Conservation (phyloP, 176 grass and related monocot species). For the Oropetium thomaeum region DNA sequence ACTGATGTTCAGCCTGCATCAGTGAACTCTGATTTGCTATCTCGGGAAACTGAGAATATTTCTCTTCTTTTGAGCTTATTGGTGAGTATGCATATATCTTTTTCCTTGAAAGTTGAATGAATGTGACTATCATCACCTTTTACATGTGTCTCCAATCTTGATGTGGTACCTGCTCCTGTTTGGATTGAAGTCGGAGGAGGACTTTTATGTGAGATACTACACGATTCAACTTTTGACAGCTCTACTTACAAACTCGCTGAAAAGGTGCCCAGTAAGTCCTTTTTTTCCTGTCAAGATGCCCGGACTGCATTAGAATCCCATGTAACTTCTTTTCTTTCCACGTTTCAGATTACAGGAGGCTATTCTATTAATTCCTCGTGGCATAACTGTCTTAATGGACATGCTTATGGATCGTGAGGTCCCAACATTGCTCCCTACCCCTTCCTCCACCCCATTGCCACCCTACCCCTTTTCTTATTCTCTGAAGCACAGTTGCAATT, state of each 20-base stretch:
- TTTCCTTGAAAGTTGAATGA: conserved; percentile 18
- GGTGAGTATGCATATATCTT: conserved; percentile 41
- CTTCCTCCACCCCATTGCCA: background rate
- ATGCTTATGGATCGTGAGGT: conserved; percentile 99
- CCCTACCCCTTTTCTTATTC: background rate
- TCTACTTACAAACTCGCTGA: conserved; percentile 86
- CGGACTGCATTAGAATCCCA: conserved; percentile 6
- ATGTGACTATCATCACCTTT: background rate
- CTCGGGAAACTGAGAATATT: conserved; percentile 89
- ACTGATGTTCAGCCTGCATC: conserved; percentile 83
- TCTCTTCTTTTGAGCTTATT: conserved; percentile 90
- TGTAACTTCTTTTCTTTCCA: conserved; percentile 34
- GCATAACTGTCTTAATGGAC: conserved; percentile 96
- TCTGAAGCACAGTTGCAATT: conserved; percentile 13
- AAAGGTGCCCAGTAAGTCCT: conserved; percentile 69
- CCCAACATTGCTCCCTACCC: background rate
- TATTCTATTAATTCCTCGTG: conserved; percentile 96
- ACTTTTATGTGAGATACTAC: conserved; percentile 98
- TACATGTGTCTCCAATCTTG: conserved; percentile 13
- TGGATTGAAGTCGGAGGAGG: conserved; percentile 86
- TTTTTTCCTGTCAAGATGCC: conserved; percentile 33
- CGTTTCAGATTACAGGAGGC: conserved; percentile 88
- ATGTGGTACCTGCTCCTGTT: conserved; percentile 5
- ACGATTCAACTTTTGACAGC: conserved; percentile 97
- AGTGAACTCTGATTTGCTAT: conserved; percentile 88